Conservation (phyloP, 352 stramenopile species). For the Globisporangium paddicum region DNA sequence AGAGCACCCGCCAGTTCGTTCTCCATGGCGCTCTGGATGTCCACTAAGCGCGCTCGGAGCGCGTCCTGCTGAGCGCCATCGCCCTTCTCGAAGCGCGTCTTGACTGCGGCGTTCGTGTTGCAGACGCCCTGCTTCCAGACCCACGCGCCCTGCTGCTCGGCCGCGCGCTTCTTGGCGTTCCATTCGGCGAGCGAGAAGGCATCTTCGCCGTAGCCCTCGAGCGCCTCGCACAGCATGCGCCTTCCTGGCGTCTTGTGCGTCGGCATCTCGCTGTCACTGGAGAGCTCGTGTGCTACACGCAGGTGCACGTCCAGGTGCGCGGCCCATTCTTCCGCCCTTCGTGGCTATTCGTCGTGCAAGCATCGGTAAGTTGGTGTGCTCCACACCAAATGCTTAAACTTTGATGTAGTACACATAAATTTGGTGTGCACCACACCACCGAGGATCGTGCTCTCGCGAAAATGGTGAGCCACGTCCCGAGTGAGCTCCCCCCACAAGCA, state of each 20-base stretch:
- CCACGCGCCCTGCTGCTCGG: constrained; percentile 32
- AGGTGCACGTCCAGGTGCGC: too few relatives aligned
- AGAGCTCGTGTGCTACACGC: too few relatives aligned
- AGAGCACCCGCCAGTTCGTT: constrained; percentile 21
- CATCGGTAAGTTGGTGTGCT: too few relatives aligned
- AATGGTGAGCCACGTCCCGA: neutral
- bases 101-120: constrained; percentile 33
- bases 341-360: too few relatives aligned
- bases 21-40: constrained; percentile 30
- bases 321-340: too few relatives aligned
- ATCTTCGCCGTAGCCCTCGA: constrained; percentile 48
- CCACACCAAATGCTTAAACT: too few relatives aligned
- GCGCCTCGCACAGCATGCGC: constrained; percentile 51
- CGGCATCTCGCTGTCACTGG: too few relatives aligned
- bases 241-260: constrained; percentile 73
- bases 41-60: constrained; percentile 30
- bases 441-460: neutral
- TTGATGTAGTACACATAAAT: too few relatives aligned
- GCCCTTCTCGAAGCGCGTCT: constrained; percentile 29
- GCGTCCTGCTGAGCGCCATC: constrained; percentile 16
- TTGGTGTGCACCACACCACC: neutral
- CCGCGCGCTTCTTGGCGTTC: constrained; percentile 45
- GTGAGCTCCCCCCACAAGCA: neutral
- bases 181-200: constrained; percentile 44
- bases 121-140: constrained; percentile 34